These are phyloP conservation scores for Ustilago sp. DNA, from an alignment of 1,284 basidiomycete genomes.

Conservation along the genomic window DNA sequence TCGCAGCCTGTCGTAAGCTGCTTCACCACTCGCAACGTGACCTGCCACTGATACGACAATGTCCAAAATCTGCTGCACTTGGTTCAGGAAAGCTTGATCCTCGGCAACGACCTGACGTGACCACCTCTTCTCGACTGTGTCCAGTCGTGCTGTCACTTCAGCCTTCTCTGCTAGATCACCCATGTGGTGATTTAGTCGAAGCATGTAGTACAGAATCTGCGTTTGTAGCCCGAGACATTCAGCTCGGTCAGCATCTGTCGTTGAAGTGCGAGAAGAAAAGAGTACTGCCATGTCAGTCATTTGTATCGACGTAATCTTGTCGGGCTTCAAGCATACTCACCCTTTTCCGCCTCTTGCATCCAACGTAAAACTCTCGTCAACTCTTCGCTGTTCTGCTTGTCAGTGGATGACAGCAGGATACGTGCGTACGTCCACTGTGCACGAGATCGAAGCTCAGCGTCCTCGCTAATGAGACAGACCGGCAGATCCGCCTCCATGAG, in stretches of 20 bases:
- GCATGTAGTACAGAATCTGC: slow-evolving; percentile 51
- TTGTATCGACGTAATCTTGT: background rate
- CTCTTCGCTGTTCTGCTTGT: slow-evolving; percentile 18
- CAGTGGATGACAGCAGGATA: slow-evolving; percentile 33
- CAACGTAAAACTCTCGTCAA: slow-evolving; percentile 24
- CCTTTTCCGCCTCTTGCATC: slow-evolving; percentile 33
- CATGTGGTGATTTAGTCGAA: slow-evolving; percentile 43
- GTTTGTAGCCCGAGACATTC: slow-evolving; percentile 40
- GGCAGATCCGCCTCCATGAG: slow-evolving; percentile 37
- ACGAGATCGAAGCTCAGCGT: slow-evolving; percentile 31
- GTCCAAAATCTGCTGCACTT: slow-evolving; percentile 31
- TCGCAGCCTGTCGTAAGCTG: slow-evolving; percentile 17
- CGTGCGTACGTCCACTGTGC: slow-evolving; percentile 47
- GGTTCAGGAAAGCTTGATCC: slow-evolving; percentile 14
- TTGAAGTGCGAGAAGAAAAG: background rate
- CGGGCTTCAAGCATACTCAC: slow-evolving; percentile 18
- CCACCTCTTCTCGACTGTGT: slow-evolving; percentile 27
- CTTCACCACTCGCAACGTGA: slow-evolving; percentile 41
- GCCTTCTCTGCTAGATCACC: slow-evolving; percentile 13
- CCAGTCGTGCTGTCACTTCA: slow-evolving; percentile 9
- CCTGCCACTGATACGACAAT: slow-evolving; percentile 39
- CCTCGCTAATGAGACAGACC: slow-evolving; percentile 28
- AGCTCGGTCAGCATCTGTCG: slow-evolving; percentile 26
- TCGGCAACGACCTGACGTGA: slow-evolving; percentile 13
- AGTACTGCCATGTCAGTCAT: slow-evolving; percentile 6